Percentiles rank a stretch among this genome's conserved stretches.
Conservation (phyloP, 2,329 filamentous ascomycete genomes). For the Apiospora marii region DNA sequence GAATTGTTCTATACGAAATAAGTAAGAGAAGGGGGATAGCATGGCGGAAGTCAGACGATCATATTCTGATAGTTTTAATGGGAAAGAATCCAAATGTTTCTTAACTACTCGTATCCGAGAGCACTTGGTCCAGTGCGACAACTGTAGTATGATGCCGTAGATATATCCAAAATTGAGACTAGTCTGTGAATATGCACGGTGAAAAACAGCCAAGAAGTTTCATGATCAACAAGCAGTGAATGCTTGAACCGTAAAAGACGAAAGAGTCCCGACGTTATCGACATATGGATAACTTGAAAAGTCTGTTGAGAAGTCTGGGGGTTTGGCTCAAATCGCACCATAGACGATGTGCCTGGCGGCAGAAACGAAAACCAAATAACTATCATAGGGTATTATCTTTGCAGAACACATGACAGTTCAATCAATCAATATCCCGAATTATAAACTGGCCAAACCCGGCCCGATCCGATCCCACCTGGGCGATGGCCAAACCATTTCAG, state of each 20-base stretch:
- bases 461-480: not conserved
- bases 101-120: no score
- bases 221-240: no score
- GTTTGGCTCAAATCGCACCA: not conserved
- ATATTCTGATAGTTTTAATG: no score
- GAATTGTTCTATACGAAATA: no score
- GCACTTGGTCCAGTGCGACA: no score
- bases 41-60: no score
- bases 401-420: slow-evolving; percentile 11
- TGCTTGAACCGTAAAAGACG: not conserved
- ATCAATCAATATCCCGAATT: not conserved
- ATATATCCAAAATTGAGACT: no score
- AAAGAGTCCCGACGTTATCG: not conserved
- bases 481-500: not conserved
- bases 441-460: not conserved
- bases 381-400: slow-evolving; percentile 19
- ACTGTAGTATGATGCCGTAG: no score
- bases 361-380: not conserved
- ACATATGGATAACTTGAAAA: not conserved
- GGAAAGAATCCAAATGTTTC: no score
- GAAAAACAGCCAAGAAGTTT: no score
- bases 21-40: no score
- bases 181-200: no score
- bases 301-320: not conserved
- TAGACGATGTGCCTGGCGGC: not conserved